Base-by-base conservation (phyloP, 192 early-diverging fungal genomes). In the Chytriomyces hyalinus region DNA sequence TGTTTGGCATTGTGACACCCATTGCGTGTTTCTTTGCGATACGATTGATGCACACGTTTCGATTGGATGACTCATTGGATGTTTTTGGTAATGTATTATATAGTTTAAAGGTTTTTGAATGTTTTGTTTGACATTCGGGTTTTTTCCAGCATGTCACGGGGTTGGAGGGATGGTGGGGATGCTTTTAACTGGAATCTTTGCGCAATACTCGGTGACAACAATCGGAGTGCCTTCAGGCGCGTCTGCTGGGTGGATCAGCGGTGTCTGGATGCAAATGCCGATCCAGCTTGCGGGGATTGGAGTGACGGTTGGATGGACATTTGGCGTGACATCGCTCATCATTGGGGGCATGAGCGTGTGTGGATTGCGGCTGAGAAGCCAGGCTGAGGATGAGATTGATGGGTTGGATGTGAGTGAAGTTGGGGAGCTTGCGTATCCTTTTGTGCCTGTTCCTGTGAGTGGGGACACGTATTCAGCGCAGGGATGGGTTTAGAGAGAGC, bases 111-210 rank as follows among this genome's bases (percentile, higher is more conserved):
- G 24, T 26, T 26, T 26, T 26, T 26, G 24, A n/a, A n/a, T n/a
- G n/a, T n/a, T n/a, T n/a, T n/a, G n/a, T n/a, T n/a, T n/a, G n/a
- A n/a, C n/a, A n/a, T n/a, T n/a, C n/a, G n/a, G 97, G 24, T 26
- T 26, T 26, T 26, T 26, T 0, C 77, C 93, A 95, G 20, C 91
- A 49, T 90, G 92, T 15, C 96, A 98, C 78, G 95, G 92, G 61
- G 86, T 95, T 20, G 93, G 94, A 49, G 96, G 95, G 13, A 67
- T 89, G 60, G 85, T 94, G 47, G 96, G 96, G 0, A 90, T 91
- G 51, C 50, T 97, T 61, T 84, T 96, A 46, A 96, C 94, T 11
- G 96, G 93, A 53, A 80, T 96, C 49, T 96, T 97, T 85, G 94
- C 94, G 68, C 88, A 91, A 79, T 88, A 89, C 62, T 81, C 75